phyloP scores from a whole-genome alignment of 2,329 filamentous ascomycete species.

The Exophiala calicioides region DNA sequence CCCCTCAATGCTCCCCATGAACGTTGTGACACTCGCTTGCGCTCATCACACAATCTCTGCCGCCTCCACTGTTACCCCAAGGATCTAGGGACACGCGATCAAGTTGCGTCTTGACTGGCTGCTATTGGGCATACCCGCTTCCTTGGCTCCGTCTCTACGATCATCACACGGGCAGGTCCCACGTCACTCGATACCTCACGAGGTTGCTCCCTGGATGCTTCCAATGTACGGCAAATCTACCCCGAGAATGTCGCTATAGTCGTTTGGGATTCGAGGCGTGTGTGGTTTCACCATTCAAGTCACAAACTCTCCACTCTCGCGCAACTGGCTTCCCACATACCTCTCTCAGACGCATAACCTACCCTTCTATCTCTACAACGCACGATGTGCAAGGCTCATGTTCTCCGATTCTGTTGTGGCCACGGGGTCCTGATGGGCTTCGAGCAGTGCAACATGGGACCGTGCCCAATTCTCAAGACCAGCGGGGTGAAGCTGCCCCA shows the following conservation, averaged over 20 bases:
- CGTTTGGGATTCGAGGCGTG: constrained; percentile 2
- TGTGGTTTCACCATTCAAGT: constrained; percentile 4
- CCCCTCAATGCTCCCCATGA: constrained; percentile 5
- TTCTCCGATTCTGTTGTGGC: constrained; percentile 31
- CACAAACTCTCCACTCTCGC: constrained; percentile 13
- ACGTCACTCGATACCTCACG: constrained; percentile 1
- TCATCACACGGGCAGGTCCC: not conserved
- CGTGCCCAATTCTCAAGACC: constrained; percentile 30
- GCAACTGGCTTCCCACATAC: not conserved
- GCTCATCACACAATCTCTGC: constrained; percentile 4
- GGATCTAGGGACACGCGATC: not conserved
- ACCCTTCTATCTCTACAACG: not conserved
- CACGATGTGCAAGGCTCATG: constrained; percentile 32
- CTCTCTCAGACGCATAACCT: not conserved
- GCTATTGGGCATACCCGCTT: constrained; percentile 2
- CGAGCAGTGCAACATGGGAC: constrained; percentile 26
- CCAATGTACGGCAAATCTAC: constrained; percentile 1
- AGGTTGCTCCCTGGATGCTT: too few relatives aligned
- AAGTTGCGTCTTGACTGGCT: constrained; percentile 4
- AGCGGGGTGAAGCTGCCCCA: constrained; percentile 29
- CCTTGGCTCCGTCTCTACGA: constrained; percentile 1
- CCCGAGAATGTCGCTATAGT: constrained; percentile 18
- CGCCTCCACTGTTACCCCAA: constrained; percentile 4
- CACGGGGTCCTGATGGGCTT: constrained; percentile 32
- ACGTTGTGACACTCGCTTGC: constrained; percentile 5